Conservation (phyloP, 768 basidiomycete species). For the Macrocybe gigantea region DNA sequence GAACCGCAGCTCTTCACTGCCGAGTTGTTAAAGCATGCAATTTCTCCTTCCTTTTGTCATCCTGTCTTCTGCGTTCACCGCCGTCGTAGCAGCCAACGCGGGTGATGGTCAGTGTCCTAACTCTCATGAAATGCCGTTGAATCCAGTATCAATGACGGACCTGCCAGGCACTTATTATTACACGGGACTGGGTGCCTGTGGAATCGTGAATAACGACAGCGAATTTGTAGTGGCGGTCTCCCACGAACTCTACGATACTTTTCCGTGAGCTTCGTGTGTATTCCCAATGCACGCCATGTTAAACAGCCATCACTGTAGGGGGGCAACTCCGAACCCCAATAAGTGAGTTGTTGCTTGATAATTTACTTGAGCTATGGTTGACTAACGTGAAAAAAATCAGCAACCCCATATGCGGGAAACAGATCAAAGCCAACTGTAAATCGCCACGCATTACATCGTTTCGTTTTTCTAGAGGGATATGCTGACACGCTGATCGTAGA, state of each 20-base stretch:
- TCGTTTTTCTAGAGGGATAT: not conserved
- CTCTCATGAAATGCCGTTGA: too few species aligned
- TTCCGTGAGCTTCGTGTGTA: slow-evolving; percentile 4
- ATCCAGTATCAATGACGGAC: not conserved
- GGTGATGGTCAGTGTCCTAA: not conserved
- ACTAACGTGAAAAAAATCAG: not conserved
- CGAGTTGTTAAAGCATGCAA: not conserved
- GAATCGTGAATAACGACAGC: slow-evolving; percentile 1
- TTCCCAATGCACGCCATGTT: not conserved
- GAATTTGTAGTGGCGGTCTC: slow-evolving; percentile 10
- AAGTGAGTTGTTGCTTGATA: slow-evolving; percentile 1
- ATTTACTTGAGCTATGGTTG: not conserved
- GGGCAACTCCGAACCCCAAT: slow-evolving; percentile 10
- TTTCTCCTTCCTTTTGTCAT: not conserved
- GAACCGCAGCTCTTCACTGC: not conserved
- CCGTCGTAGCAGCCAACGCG: not conserved
- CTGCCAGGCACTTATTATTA: not conserved
- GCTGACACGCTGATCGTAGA: not conserved
- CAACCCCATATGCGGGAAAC: slow-evolving; percentile 11
- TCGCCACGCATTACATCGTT: not conserved
- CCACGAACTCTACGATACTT: slow-evolving; percentile 7
- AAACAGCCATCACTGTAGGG: not conserved
- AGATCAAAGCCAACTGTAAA: slow-evolving; percentile 6
- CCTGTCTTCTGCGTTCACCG: not conserved
- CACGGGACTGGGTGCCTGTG: slow-evolving; percentile 11